Percentiles rank a stretch among this genome's conserved stretches.
Conservation (phyloP, 108 stramenopile species). For the Discostella stelligeroides region DNA sequence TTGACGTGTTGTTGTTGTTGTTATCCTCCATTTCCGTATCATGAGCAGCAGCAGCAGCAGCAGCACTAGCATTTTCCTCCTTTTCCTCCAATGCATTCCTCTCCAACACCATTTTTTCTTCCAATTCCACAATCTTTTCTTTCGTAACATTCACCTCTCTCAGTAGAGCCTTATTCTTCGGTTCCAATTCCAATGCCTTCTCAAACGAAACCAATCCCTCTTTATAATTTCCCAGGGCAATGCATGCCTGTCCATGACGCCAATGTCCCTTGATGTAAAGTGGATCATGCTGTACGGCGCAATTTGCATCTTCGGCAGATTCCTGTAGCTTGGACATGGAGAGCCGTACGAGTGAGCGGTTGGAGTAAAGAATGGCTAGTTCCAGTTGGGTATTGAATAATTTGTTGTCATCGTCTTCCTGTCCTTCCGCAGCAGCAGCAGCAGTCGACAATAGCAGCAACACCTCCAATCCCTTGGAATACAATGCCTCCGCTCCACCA, state of each 20-base stretch:
- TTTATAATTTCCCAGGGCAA: slow-evolving; percentile 41
- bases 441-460: neutral
- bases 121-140: slow-evolving; percentile 58
- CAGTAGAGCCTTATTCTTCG: slow-evolving; percentile 69
- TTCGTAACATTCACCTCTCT: slow-evolving; percentile 62
- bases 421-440: neutral
- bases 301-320: slow-evolving; percentile 55
- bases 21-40: slow-evolving; percentile 11
- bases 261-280: slow-evolving; percentile 83
- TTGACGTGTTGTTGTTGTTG: too few relatives aligned
- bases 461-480: slow-evolving; percentile 57
- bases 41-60: slow-evolving; percentile 27
- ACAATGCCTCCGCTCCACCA: slow-evolving; percentile 72
- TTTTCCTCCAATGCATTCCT: slow-evolving; percentile 8
- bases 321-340: slow-evolving; percentile 64
- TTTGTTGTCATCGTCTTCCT: slow-evolving; percentile 8
- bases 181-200: slow-evolving; percentile 64
- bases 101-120: slow-evolving; percentile 15
- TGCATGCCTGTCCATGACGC: slow-evolving; percentile 72
- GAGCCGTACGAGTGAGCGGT: slow-evolving; percentile 67
- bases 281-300: slow-evolving; percentile 58
- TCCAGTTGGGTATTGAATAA: slow-evolving; percentile 19
- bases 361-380: slow-evolving; percentile 66
- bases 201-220: slow-evolving; percentile 68
- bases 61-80: slow-evolving; percentile 27